Conservation (phyloP, 2,329 filamentous ascomycete genomes). For the Stemphylium beticola region DNA sequence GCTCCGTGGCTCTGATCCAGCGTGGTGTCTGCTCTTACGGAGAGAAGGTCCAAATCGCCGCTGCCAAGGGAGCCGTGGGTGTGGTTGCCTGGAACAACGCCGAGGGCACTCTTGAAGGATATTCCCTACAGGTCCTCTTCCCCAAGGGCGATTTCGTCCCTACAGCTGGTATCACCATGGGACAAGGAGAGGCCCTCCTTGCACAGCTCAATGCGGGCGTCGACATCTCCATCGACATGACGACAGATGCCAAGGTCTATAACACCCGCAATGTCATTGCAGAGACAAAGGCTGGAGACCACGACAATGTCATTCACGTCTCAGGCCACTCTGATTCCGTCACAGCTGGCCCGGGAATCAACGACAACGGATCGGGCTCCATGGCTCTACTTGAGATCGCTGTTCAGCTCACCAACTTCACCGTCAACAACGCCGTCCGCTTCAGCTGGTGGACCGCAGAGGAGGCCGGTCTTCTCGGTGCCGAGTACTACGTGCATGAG, state of each 20-base stretch:
- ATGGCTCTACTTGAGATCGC: constrained; percentile 66
- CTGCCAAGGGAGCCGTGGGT: constrained; percentile 64
- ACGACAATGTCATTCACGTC: constrained; percentile 62
- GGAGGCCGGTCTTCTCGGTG: constrained; percentile 68
- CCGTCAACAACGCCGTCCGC: constrained; percentile 70
- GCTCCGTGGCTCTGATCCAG: constrained; percentile 72
- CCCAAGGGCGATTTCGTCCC: constrained; percentile 63
- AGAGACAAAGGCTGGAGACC: constrained; percentile 64
- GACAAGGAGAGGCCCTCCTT: constrained; percentile 63
- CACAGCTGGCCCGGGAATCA: constrained; percentile 71
- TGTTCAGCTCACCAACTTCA: constrained; percentile 70
- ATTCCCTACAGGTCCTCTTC: constrained; percentile 57
- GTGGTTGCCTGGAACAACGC: constrained; percentile 76
- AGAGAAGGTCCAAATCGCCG: constrained; percentile 70
- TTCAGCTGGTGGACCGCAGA: constrained; percentile 71
- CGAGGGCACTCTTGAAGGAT: constrained; percentile 58
- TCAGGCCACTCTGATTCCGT: constrained; percentile 69
- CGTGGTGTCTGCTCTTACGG: constrained; percentile 76
- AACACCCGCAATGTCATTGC: constrained; percentile 63
- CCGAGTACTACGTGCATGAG: constrained; percentile 61
- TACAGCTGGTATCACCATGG: constrained; percentile 69
- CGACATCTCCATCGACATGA: constrained; percentile 34
- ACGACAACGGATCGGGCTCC: constrained; percentile 76
- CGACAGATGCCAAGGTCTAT: constrained; percentile 31
- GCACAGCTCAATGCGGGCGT: constrained; percentile 57